phyloP scores from a whole-genome alignment of 768 basidiomycete species.

The Psilocybe subaeruginosa region DNA sequence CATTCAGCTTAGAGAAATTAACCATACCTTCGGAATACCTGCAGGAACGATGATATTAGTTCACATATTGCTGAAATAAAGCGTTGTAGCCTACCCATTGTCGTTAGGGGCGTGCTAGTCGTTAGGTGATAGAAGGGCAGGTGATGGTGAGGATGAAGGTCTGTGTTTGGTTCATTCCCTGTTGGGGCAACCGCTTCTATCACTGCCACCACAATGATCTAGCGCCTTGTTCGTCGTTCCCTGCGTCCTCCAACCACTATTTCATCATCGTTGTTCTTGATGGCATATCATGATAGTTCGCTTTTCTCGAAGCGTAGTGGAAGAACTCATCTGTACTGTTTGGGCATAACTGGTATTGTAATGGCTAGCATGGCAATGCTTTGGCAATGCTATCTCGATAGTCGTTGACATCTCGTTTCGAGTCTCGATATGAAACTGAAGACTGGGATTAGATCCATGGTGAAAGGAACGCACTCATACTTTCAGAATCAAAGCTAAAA shows the following conservation, averaged over 20 bases:
- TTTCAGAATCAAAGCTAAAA: background rate
- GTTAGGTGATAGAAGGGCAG: slow-evolving; percentile 1
- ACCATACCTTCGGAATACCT: slow-evolving; percentile 65
- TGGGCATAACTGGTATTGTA: too few relatives aligned
- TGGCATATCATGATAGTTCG: background rate
- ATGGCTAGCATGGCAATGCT: too few relatives aligned
- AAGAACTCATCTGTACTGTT: too few relatives aligned
- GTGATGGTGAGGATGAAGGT: slow-evolving; percentile 22
- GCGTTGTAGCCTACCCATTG: slow-evolving; percentile 25
- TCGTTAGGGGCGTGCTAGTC: slow-evolving; percentile 4
- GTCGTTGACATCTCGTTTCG: background rate
- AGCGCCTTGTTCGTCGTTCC: background rate
- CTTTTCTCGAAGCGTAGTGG: too few relatives aligned
- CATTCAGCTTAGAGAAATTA: background rate
- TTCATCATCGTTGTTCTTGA: background rate
- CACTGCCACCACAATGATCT: slow-evolving; percentile 13
- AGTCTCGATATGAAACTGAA: background rate
- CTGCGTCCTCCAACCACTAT: background rate
- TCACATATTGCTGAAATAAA: background rate
- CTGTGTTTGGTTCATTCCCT: slow-evolving; percentile 12
- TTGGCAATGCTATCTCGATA: background rate
- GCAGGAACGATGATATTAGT: background rate
- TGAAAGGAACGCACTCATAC: background rate
- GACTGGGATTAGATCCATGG: background rate
- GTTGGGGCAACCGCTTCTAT: slow-evolving; percentile 4